Evolutionary conservation across 2,329 filamentous ascomycete genomes (phyloP).

Genomic region (Bipolaris cookei): DNA sequence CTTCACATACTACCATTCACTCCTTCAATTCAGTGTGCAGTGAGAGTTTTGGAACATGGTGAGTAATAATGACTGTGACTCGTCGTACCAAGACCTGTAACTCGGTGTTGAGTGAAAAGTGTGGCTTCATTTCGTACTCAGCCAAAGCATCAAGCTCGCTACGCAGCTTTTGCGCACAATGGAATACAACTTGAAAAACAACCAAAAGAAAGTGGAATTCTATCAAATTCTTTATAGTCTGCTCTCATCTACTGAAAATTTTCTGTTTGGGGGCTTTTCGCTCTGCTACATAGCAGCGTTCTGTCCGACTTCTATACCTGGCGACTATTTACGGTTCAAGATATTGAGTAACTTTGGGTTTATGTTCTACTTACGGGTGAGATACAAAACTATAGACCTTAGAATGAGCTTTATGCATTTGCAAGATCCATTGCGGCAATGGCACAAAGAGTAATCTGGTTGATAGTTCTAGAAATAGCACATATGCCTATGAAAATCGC

Average conservation of each 20-base stretch:
- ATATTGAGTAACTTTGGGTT: too few relatives aligned
- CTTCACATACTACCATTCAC: not conserved
- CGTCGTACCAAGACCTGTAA: not conserved
- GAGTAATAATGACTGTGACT: not conserved
- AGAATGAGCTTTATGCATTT: too few relatives aligned
- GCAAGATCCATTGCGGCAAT: too few relatives aligned
- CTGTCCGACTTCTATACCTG: too few relatives aligned
- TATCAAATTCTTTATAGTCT: not conserved
- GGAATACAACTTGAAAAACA: not conserved
- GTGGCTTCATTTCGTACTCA: not conserved
- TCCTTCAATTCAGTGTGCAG: not conserved
- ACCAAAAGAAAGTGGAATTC: not conserved
- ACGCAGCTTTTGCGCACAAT: not conserved
- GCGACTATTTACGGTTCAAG: too few relatives aligned
- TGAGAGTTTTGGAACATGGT: not conserved
- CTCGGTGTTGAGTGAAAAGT: not conserved
- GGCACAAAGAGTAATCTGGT: too few relatives aligned
- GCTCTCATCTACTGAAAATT: not conserved
- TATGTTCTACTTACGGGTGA: too few relatives aligned
- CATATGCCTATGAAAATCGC: too few relatives aligned
- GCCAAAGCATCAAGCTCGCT: not conserved
- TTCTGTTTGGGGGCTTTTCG: not conserved
- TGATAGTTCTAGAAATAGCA: too few relatives aligned
- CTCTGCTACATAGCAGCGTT: too few relatives aligned
- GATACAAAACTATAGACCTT: too few relatives aligned